Base-by-base conservation (phyloP, 2,329 filamentous ascomycete species). In the Proliferodiscus dingleyae region DNA sequence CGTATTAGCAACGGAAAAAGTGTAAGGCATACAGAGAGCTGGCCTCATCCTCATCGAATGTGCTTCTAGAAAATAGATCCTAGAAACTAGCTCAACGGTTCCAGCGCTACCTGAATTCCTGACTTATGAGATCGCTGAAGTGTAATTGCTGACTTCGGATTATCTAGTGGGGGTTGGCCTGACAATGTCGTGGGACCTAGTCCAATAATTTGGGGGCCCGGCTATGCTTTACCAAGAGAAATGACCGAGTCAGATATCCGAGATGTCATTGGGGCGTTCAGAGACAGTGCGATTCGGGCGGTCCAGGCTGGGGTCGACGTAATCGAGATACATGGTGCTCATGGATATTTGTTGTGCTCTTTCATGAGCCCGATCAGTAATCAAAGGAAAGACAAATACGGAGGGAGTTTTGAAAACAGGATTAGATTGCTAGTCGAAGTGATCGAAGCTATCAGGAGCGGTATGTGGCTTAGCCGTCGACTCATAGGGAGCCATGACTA, bases 311-410 rank as follows among this genome's bases (percentile, higher is more conserved):
- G 75, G 0, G 77, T 80, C 52, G 81, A 85, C 51, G 75, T 77
- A 3, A 71, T 85, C 4, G 81, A 80, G 64, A 69, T 78, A 16
- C 74, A 80, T 49, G 72, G 62, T 18, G 78, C 79, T 1, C 81
- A 84, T 52, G 80, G 81, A 5, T 87, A 86, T 56, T 70, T 87
- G 3, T 62, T 83, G 9, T 73, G 75, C 45, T 71, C 81, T 58
- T 87, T 87, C 62, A 67, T 83, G 13, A 82, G 75, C 4, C 73
- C 75, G 6, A 63, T 73, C 7, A 71, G 69, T 45, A 83, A 83
- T 61, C 67, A 70, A 64, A 73, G 80, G 30, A 81, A 74, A 18
- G 80, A 83, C 58, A 54, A 72, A 43, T 85, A 84, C 61, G 80
- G 81, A 46, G 81, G 81, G 47, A 71, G 68, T 60, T 77, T 83